phyloP scores from a whole-genome alignment of 805 yeast genomes.

The Candida hungchunana region DNA sequence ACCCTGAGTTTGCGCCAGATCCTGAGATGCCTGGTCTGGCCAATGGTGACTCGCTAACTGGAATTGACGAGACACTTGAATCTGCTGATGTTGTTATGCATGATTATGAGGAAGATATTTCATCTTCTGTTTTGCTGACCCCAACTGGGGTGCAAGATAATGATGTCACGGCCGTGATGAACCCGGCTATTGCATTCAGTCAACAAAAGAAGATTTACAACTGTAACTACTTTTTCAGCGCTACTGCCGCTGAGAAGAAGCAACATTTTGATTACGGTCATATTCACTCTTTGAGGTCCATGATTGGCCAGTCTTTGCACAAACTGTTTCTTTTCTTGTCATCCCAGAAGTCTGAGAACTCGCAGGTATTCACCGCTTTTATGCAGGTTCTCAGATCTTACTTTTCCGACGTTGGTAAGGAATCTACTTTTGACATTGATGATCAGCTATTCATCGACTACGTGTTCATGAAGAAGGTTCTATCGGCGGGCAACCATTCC shows the following conservation, averaged over 20 bases:
- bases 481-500: slow-evolving; percentile 56
- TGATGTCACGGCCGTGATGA: slow-evolving; percentile 42
- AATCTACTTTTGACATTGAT: slow-evolving; percentile 53
- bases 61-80: too few species aligned
- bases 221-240: slow-evolving; percentile 62
- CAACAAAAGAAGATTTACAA: slow-evolving; percentile 61
- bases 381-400: slow-evolving; percentile 67
- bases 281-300: slow-evolving; percentile 57
- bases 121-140: slow-evolving; percentile 31
- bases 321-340: slow-evolving; percentile 44
- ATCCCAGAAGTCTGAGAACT: slow-evolving; percentile 54
- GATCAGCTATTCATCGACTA: slow-evolving; percentile 52
- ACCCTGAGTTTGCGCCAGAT: slow-evolving; percentile 10
- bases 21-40: slow-evolving; percentile 10
- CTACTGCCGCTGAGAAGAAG: slow-evolving; percentile 41
- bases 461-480: slow-evolving; percentile 52
- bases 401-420: slow-evolving; percentile 78
- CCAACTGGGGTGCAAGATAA: slow-evolving; percentile 29
- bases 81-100: slow-evolving; percentile 20
- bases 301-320: slow-evolving; percentile 63
- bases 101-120: slow-evolving; percentile 29
- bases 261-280: slow-evolving; percentile 39
- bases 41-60: slow-evolving; percentile 20
- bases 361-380: slow-evolving; percentile 55
- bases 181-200: slow-evolving; percentile 45